These are phyloP conservation scores for Microsporum audouinii DNA, from an alignment of 2,329 filamentous ascomycete genomes.

Conservation along the genomic window DNA sequence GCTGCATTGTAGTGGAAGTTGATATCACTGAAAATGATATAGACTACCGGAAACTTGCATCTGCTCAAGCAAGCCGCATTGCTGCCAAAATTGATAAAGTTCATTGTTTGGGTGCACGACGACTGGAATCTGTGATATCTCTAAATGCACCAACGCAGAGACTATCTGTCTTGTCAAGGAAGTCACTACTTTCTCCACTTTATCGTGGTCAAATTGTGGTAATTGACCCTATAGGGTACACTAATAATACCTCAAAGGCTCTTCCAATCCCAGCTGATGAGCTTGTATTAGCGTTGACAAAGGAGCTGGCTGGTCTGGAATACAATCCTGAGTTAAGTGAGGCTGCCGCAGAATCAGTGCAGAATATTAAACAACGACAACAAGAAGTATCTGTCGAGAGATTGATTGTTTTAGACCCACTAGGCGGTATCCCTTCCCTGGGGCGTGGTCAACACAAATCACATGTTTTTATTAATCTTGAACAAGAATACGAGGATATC, in stretches of 20 bases:
- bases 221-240: constrained; percentile 54
- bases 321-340: constrained; percentile 35
- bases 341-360: constrained; percentile 30
- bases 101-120: constrained; percentile 55
- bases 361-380: constrained; percentile 32
- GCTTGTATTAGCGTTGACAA: constrained; percentile 63
- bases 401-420: constrained; percentile 75
- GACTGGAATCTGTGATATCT: constrained; percentile 50
- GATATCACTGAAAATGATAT: constrained; percentile 13
- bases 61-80: constrained; percentile 59
- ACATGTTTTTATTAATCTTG: constrained; percentile 83
- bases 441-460: constrained; percentile 46
- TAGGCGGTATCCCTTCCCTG: constrained; percentile 69
- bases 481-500: constrained; percentile 71
- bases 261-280: constrained; percentile 47
- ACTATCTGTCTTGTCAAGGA: constrained; percentile 31
- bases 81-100: constrained; percentile 62
- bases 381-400: constrained; percentile 61
- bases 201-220: constrained; percentile 59
- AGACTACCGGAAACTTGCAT: constrained; percentile 37
- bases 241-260: constrained; percentile 37
- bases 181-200: constrained; percentile 53
- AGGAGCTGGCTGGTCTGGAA: constrained; percentile 60
- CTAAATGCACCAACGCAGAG: constrained; percentile 26
- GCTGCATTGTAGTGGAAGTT: constrained; percentile 67